These are phyloP conservation scores for Oidiodendron maius DNA, from an alignment of 495 filamentous ascomycete genomes.

Conservation along the genomic window DNA sequence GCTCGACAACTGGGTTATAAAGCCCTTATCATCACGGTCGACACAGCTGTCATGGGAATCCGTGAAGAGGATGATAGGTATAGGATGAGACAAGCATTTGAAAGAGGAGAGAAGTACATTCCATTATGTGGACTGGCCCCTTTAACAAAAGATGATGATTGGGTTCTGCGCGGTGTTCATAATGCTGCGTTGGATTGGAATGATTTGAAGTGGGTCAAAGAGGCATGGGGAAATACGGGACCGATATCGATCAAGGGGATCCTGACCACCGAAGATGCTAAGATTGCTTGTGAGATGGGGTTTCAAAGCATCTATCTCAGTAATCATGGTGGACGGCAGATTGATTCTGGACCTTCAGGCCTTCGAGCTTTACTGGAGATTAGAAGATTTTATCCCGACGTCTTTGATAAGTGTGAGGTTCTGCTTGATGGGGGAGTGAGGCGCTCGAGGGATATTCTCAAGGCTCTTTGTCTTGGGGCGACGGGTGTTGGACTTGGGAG, in stretches of 20 bases:
- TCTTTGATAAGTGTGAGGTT: constrained; percentile 44
- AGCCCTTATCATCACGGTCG: background rate
- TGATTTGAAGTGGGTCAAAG: constrained; percentile 6
- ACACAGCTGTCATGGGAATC: background rate
- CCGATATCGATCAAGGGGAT: constrained; percentile 81
- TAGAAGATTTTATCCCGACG: constrained; percentile 33
- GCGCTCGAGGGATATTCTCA: constrained; percentile 61
- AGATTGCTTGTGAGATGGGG: constrained; percentile 71
- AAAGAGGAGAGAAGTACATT: background rate
- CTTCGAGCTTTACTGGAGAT: constrained; percentile 42
- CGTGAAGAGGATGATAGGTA: background rate
- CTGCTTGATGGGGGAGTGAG: constrained; percentile 60
- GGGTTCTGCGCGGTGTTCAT: background rate
- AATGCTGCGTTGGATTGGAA: constrained; percentile 36
- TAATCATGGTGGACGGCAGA: constrained; percentile 93
- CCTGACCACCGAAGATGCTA: constrained; percentile 86
- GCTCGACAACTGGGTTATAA: background rate
- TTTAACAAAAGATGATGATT: background rate
- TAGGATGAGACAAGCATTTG: background rate
- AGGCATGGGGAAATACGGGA: constrained; percentile 59
- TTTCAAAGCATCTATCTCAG: constrained; percentile 87
- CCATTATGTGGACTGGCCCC: background rate
- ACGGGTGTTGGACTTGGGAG: constrained; percentile 58
- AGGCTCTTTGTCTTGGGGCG: constrained; percentile 58
- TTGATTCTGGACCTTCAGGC: constrained; percentile 50